These are phyloP conservation scores for Puya raimondii DNA, from an alignment of 176 grass and related monocot genomes.

Conservation along the genomic window DNA sequence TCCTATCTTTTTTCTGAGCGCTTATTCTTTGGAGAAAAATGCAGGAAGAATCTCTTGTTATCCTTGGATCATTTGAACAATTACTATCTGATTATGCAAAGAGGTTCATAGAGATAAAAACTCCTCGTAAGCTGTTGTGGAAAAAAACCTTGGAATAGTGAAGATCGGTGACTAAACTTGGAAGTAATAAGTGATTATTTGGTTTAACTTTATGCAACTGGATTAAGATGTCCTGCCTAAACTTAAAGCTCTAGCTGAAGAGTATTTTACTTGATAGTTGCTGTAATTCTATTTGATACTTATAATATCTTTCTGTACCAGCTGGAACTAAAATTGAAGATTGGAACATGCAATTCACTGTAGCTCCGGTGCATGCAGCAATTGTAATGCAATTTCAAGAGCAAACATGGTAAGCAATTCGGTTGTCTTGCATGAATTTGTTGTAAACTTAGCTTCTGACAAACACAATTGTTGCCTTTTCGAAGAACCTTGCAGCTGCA, in stretches of 20 bases:
- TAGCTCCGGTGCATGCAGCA: conserved; percentile 83
- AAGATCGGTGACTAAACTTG: conserved; percentile 48
- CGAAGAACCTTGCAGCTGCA: conserved; percentile 71
- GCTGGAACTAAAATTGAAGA: conserved; percentile 90
- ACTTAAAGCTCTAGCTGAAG: neutral
- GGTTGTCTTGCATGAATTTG: conserved; percentile 12
- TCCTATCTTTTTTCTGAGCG: conserved; percentile 11
- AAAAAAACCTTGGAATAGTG: conserved; percentile 94
- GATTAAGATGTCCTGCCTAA: neutral
- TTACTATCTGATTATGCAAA: conserved; percentile 82
- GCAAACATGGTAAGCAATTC: conserved; percentile 48
- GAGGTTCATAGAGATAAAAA: conserved; percentile 92
- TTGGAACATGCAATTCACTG: conserved; percentile 78
- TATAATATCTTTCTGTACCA: conserved; percentile 20
- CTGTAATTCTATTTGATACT: neutral
- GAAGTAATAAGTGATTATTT: conserved; percentile 12
- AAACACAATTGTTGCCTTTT: conserved; percentile 28
- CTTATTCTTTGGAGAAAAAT: neutral
- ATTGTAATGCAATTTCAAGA: conserved; percentile 95
- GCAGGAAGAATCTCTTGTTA: conserved; percentile 68
- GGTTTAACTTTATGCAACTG: neutral
- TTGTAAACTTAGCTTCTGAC: conserved; percentile 9
- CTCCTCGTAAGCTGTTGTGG: conserved; percentile 85
- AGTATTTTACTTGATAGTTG: neutral
- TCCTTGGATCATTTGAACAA: conserved; percentile 67